Evolutionary conservation across 73 alveolate species (phyloP).

Genomic region (Tetrahymena borealis): DNA sequence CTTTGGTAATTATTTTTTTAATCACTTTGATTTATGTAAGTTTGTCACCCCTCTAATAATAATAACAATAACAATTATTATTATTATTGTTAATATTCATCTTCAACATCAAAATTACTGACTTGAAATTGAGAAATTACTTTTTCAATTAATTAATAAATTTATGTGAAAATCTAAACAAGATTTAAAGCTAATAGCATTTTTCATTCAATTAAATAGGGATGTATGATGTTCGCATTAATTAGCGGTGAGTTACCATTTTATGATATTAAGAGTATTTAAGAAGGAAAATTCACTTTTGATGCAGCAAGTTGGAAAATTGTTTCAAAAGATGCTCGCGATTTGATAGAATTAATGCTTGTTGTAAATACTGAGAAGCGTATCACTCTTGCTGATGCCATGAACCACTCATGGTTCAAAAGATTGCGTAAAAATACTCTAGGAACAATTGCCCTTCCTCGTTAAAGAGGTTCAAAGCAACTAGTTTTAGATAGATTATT

Average conservation of each 20-base stretch:
- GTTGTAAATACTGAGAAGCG: not conserved
- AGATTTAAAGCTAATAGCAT: too few relatives aligned
- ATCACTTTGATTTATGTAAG: too few relatives aligned
- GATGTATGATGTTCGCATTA: not conserved
- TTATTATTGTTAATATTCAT: too few relatives aligned
- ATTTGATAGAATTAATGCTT: not conserved
- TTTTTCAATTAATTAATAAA: too few relatives aligned
- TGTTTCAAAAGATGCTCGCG: not conserved
- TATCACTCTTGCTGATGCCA: not conserved
- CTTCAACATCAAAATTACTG: not conserved
- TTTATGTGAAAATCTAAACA: too few relatives aligned
- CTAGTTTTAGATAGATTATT: not conserved
- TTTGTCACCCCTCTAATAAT: too few relatives aligned
- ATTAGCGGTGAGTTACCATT: not conserved
- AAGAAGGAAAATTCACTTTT: not conserved
- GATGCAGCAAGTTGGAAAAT: not conserved
- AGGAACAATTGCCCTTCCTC: not conserved
- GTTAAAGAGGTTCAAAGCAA: not conserved
- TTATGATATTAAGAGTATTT: not conserved
- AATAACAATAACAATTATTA: too few relatives aligned
- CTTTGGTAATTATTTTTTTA: not conserved
- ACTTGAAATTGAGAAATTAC: not conserved
- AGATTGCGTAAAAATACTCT: not conserved
- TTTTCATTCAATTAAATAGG: not conserved
- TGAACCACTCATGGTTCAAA: not conserved